phyloP scores from a whole-genome alignment of 2,329 filamentous ascomycete species.

The Pseudopithomyces maydicus region DNA sequence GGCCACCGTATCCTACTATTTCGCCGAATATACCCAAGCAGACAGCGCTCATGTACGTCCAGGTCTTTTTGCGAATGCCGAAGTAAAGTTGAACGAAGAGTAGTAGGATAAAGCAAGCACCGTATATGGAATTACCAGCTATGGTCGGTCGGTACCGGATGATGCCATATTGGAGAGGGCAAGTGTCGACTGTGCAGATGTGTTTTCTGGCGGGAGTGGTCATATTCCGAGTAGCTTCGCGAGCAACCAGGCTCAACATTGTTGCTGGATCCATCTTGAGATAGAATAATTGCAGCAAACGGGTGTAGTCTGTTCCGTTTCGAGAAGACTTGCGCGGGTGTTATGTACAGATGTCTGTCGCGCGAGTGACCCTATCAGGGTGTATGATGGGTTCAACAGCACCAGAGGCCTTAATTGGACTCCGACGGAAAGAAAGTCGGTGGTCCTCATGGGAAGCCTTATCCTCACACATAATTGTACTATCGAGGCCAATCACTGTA shows the following conservation, averaged over 20 bases:
- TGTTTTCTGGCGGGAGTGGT: background rate
- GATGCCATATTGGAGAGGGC: slow-evolving; percentile 52
- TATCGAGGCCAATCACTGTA: background rate
- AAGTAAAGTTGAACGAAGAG: slow-evolving; percentile 55
- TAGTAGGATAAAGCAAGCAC: slow-evolving; percentile 53
- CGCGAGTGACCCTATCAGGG: background rate
- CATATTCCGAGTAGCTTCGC: background rate
- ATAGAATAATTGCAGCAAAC: background rate
- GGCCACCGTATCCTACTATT: slow-evolving; percentile 60
- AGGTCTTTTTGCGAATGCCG: slow-evolving; percentile 57
- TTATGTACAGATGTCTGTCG: slow-evolving; percentile 1
- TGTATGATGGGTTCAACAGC: background rate
- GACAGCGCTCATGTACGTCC: slow-evolving; percentile 57
- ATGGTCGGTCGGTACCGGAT: slow-evolving; percentile 59
- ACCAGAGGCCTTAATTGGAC: background rate
- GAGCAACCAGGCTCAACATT: background rate
- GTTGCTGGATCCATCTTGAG: background rate
- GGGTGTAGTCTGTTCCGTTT: background rate
- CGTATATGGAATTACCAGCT: slow-evolving; percentile 57
- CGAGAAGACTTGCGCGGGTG: background rate
- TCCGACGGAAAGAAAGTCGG: background rate
- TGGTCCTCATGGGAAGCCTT: background rate
- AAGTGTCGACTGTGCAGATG: slow-evolving; percentile 28
- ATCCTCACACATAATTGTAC: background rate
- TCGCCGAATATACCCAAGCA: slow-evolving; percentile 55